These are phyloP conservation scores for Nicotiana attenuata DNA, from an alignment of 257 asterid genomes.

Conservation along the genomic window DNA sequence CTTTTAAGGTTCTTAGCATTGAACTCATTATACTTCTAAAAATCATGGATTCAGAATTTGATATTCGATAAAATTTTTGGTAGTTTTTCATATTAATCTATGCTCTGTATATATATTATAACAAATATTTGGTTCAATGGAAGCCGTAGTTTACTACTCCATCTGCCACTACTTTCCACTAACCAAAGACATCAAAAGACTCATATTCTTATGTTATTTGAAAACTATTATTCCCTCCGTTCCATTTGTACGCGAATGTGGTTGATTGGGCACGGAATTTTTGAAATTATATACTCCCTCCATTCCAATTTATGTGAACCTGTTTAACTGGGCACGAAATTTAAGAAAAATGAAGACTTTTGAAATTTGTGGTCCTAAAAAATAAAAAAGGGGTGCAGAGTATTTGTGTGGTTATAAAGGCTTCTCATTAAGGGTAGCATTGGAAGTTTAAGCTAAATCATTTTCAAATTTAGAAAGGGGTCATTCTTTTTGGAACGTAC, in stretches of 20 bases:
- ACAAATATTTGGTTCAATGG: neutral
- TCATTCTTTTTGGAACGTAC: no score
- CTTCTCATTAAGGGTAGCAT: no score
- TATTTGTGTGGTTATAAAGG: no score
- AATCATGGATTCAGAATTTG: neutral
- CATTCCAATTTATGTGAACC: no score
- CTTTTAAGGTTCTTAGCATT: neutral
- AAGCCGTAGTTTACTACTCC: neutral
- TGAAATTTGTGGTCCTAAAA: no score
- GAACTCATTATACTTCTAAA: neutral
- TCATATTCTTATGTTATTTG: neutral
- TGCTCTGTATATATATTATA: neutral
- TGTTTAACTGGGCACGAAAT: no score
- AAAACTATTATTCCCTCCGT: neutral
- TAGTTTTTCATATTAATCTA: neutral
- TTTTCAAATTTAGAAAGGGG: no score
- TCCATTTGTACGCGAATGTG: neutral
- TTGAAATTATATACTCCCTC: neutral
- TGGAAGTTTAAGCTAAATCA: no score
- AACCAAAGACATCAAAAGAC: neutral
- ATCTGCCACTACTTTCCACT: neutral
- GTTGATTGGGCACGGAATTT: neutral
- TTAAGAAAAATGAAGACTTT: no score
- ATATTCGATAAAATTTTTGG: neutral
- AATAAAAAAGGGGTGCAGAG: no score